Evolutionary conservation across 2,329 filamentous ascomycete genomes (phyloP), one percentile per base, ranked within the genome.

Genomic region (Penicillium expansum): DNA sequence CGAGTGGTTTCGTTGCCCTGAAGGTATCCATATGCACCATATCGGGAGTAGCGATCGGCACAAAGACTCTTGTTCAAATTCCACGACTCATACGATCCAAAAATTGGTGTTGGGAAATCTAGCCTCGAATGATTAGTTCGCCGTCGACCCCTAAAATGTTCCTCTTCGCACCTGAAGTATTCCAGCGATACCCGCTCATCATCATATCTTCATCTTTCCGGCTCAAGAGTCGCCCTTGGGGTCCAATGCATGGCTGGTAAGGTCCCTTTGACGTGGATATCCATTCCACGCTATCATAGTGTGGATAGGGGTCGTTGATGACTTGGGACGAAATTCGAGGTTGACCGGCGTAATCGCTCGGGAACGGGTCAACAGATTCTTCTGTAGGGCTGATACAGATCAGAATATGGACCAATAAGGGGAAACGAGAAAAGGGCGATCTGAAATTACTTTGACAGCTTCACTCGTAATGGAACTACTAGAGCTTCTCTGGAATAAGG

Each of bases 31-130:
- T 62, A 62, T 29, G 58, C 51, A 9, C 60, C 29, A 33, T 60
- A 60, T 38, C 58, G 58, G 8, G 60, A 60, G 18, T 48, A 39
- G 5, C 48, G 55, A 49, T 60, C 52, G 4, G 49, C 47, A 20
- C 60, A 60, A 9, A 56, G 42, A 22, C 37, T 56, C 7, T 48
- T 48, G 24, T 58, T 49, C 20, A 60, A 41, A 27, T 44, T 47
- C 60, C 57, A 60, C 24, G 52, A 14, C 24, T 62, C 60, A 42
- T 62, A 60, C 2, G 58, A 56, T 13, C 58, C 58, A 27, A 62
- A 62, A 3, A 54, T 60, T 2, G 60, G 60, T 0, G 30, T 35
- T n/a, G 60, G 51, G 2, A 59, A 62, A 29, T 20, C 60, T 60
- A 14, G 14, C 3, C 4, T 47, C n/a, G 27, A 30, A n/a, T 7